Conservation (phyloP, 371 early-diverging fungal genomes). For the Lichtheimia corymbifera region DNA sequence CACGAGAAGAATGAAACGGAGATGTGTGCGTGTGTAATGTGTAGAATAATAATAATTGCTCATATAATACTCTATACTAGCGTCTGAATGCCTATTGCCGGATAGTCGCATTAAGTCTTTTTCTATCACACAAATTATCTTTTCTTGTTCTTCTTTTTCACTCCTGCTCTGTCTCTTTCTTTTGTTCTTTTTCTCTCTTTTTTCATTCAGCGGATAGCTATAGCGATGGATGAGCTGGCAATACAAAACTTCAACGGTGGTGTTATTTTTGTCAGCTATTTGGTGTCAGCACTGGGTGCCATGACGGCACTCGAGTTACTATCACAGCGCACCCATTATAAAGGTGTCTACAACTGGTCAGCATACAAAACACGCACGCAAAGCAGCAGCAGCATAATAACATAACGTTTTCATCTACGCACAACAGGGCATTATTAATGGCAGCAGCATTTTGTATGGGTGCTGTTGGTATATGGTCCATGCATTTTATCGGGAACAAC, state of each 20-base stretch:
- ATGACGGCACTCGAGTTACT: slow-evolving; percentile 22
- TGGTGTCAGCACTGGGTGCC: slow-evolving; percentile 22
- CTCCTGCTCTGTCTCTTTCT: no score
- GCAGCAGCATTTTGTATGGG: slow-evolving; percentile 46
- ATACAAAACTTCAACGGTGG: slow-evolving; percentile 24
- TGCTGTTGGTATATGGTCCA: slow-evolving; percentile 49
- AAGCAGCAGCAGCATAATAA: neutral
- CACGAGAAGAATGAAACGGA: no score
- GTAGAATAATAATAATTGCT: no score
- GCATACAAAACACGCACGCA: no score
- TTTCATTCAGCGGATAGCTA: no score
- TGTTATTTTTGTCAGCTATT: slow-evolving; percentile 22
- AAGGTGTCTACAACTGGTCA: slow-evolving; percentile 23
- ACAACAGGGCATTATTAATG: slow-evolving; percentile 37
- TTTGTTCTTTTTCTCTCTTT: no score
- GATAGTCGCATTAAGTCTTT: no score
- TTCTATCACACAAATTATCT: no score
- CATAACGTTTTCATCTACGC: neutral
- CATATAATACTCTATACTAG: no score
- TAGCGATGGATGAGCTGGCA: slow-evolving; percentile 4
- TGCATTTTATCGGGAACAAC: slow-evolving; percentile 53
- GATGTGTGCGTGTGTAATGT: no score
- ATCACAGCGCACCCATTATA: slow-evolving; percentile 20
- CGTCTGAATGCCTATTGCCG: no score
- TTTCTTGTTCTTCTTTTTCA: no score